phyloP scores from a whole-genome alignment of 768 basidiomycete species.

The Lactarius trivialis region DNA sequence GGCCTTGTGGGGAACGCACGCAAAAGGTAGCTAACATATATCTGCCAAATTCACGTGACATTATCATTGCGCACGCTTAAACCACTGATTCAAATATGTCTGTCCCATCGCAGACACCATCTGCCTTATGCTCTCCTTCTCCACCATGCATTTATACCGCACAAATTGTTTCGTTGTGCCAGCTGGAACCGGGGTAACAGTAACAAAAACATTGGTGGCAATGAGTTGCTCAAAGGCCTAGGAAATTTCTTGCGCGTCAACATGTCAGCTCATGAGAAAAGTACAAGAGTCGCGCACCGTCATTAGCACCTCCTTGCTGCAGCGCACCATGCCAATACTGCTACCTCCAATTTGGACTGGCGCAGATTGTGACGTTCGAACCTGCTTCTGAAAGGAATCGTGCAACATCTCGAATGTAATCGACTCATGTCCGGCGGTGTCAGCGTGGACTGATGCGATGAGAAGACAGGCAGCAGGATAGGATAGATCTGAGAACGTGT shows the following conservation, averaged over 20 bases:
- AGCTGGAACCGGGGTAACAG: conserved; percentile 41
- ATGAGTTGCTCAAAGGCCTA: conserved; percentile 77
- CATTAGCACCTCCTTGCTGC: conserved; percentile 57
- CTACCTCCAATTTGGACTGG: conserved; percentile 69
- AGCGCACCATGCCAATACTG: conserved; percentile 64
- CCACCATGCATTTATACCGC: conserved; percentile 63
- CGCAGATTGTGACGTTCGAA: conserved; percentile 62
- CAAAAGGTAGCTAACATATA: background rate
- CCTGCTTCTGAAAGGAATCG: conserved; percentile 69
- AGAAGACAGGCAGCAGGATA: conserved; percentile 79
- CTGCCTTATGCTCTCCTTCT: conserved; percentile 58
- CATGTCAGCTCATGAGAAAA: conserved; percentile 2
- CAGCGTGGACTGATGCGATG: conserved; percentile 75
- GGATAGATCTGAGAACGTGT: conserved; percentile 46
- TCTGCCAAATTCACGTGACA: conserved; percentile 4
- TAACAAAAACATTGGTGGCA: conserved; percentile 47
- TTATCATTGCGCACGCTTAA: conserved; percentile 47
- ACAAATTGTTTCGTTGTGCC: conserved; percentile 61
- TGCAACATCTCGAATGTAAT: conserved; percentile 93
- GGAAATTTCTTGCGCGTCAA: background rate
- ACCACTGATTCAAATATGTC: conserved; percentile 72
- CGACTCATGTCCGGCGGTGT: conserved; percentile 65
- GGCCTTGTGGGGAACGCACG: background rate
- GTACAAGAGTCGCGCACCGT: conserved; percentile 41
- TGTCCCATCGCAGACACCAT: conserved; percentile 62